A percentile compares a stretch with the other conserved stretches of the same genome.
Conservation (phyloP, 768 basidiomycete species). For the Suillus plorans region DNA sequence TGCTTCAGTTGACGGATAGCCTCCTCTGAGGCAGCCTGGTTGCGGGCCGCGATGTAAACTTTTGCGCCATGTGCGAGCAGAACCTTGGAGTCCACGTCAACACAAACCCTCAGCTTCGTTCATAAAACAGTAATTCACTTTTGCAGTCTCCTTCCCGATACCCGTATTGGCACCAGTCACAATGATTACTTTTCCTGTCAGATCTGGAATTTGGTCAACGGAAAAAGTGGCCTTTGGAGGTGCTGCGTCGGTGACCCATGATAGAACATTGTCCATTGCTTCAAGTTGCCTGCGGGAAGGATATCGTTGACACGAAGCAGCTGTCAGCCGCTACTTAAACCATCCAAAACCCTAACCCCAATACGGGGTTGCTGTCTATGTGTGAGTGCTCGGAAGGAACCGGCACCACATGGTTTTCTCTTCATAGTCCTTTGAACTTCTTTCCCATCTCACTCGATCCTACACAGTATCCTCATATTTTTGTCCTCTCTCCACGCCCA, state of each 20-base stretch:
- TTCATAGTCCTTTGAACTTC: too few species aligned
- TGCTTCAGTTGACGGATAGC: constrained; percentile 31
- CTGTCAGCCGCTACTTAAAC: not conserved
- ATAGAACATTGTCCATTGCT: constrained; percentile 10
- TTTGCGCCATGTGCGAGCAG: constrained; percentile 32
- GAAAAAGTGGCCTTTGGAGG: constrained; percentile 29
- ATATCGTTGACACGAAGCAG: too few species aligned
- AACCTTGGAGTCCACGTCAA: constrained; percentile 9
- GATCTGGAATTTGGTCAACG: constrained; percentile 32
- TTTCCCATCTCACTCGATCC: too few species aligned
- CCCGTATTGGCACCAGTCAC: constrained; percentile 36
- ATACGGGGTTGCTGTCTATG: not conserved
- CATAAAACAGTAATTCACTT: constrained; percentile 5
- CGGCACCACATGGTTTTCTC: too few species aligned
- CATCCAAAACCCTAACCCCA: not conserved
- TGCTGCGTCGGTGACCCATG: constrained; percentile 12
- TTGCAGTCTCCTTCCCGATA: constrained; percentile 29
- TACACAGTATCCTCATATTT: too few species aligned
- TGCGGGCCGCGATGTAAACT: constrained; percentile 37
- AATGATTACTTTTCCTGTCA: constrained; percentile 33
- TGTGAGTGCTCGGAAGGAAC: too few species aligned
- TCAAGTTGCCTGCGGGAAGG: not conserved
- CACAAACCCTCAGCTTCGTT: not conserved
- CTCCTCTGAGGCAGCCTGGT: constrained; percentile 21
- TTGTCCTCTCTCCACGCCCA: too few species aligned